These are phyloP conservation scores for Candida golubevii DNA, from an alignment of 805 yeast genomes.

Conservation along the genomic window DNA sequence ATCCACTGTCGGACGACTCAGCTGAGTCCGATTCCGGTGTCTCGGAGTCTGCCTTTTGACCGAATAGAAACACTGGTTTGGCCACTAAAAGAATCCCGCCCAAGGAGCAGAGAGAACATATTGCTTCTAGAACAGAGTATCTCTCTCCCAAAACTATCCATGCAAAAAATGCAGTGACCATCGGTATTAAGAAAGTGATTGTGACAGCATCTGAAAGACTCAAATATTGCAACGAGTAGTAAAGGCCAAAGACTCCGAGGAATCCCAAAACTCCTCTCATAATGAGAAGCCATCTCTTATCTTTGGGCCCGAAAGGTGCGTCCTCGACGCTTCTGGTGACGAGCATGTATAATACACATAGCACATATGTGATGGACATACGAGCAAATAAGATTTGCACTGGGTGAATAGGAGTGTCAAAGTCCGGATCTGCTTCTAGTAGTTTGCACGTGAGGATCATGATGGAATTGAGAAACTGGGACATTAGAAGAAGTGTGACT, in stretches of 20 bases:
- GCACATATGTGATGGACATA: constrained; percentile 65
- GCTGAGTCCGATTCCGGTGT: constrained; percentile 32
- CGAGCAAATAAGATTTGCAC: constrained; percentile 73
- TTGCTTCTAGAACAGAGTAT: constrained; percentile 61
- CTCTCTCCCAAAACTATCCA: constrained; percentile 61
- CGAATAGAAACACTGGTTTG: constrained; percentile 71
- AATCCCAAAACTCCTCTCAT: constrained; percentile 67
- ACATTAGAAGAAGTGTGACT: constrained; percentile 48
- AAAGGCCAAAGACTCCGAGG: constrained; percentile 75
- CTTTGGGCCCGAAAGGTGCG: constrained; percentile 68
- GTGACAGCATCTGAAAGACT: constrained; percentile 79
- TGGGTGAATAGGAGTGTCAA: constrained; percentile 63
- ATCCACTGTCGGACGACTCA: constrained; percentile 51
- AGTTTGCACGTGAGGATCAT: constrained; percentile 76
- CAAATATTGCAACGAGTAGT: constrained; percentile 67
- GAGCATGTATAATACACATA: constrained; percentile 55
- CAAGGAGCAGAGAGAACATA: constrained; percentile 65
- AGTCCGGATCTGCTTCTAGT: constrained; percentile 60
- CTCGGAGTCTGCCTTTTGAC: constrained; percentile 31
- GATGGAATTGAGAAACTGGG: constrained; percentile 71
- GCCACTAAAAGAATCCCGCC: constrained; percentile 78
- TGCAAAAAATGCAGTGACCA: constrained; percentile 71
- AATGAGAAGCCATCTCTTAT: constrained; percentile 48
- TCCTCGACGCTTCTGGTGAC: constrained; percentile 46
- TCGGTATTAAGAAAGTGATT: constrained; percentile 73